Evolutionary conservation across 2,329 filamentous ascomycete genomes (phyloP).

Genomic region (Tolypocladium cylindrosporum): DNA sequence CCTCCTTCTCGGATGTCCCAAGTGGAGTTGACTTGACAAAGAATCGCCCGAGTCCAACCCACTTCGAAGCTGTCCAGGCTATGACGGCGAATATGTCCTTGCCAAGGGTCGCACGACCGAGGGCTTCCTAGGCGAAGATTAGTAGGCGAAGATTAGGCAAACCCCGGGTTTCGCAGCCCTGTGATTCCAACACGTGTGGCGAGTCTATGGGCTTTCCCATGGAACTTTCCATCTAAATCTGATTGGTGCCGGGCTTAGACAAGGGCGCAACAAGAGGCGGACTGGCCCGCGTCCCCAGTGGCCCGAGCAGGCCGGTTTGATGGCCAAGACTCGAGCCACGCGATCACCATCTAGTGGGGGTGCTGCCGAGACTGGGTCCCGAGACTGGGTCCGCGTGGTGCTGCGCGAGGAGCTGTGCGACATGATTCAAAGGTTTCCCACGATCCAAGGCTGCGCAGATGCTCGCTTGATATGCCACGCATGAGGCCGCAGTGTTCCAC

Average conservation of each 20-base stretch:
- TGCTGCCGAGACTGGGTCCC: slow-evolving; percentile 1
- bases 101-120: too few relatives aligned
- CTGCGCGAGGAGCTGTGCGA: background rate
- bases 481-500: background rate
- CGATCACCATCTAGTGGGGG: background rate
- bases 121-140: too few relatives aligned
- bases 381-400: background rate
- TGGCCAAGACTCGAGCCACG: background rate
- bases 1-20: background rate
- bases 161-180: background rate
- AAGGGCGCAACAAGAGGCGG: background rate
- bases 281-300: background rate
- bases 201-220: background rate
- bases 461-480: background rate
- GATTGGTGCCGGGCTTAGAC: background rate
- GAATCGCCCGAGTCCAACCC: too few relatives aligned
- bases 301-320: background rate
- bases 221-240: background rate
- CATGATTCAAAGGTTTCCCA: background rate
- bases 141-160: too few relatives aligned
- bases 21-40: background rate
- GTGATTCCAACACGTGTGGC: background rate
- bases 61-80: too few relatives aligned
- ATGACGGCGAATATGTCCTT: too few relatives aligned
- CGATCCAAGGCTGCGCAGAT: background rate